Percentiles rank a stretch among this genome's conserved stretches.
Evolutionary conservation across 2,329 filamentous ascomycete species (phyloP).

Genomic region (Claviceps pazoutovae): DNA sequence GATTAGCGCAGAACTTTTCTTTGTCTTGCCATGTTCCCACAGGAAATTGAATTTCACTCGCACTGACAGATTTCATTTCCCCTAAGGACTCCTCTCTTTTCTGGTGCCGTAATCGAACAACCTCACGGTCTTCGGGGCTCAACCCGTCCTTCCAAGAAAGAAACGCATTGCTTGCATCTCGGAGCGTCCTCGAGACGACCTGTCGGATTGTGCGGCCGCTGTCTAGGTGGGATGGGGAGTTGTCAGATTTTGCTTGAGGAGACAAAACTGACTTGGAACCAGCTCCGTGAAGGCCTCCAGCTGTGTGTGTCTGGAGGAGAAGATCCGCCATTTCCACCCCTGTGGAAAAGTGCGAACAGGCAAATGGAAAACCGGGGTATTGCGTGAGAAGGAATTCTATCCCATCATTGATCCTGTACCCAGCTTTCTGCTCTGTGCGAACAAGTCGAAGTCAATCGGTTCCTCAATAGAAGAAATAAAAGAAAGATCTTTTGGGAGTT

Average conservation of each 20-base stretch:
- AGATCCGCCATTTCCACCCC: slow-evolving; percentile 4
- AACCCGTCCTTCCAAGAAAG: slow-evolving; percentile 40
- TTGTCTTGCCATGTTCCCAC: background rate
- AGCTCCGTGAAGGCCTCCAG: background rate
- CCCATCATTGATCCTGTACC: background rate
- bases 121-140: slow-evolving; percentile 33
- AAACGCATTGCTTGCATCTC: slow-evolving; percentile 25
- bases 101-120: slow-evolving; percentile 35
- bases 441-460: background rate
- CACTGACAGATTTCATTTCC: slow-evolving; percentile 49
- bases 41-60: background rate
- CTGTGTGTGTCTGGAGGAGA: slow-evolving; percentile 1
- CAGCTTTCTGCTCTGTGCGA: background rate
- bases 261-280: background rate
- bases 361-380: background rate
- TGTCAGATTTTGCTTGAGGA: background rate
- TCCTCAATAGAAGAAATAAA: background rate
- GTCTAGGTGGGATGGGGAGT: background rate
- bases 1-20: background rate
- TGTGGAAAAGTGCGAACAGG: background rate
- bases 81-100: slow-evolving; percentile 48
- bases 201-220: background rate
- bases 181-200: slow-evolving; percentile 3
- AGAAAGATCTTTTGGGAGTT: background rate
- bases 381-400: background rate